Conservation (phyloP, 352 stramenopile species). For the Phytophthora cactorum region DNA sequence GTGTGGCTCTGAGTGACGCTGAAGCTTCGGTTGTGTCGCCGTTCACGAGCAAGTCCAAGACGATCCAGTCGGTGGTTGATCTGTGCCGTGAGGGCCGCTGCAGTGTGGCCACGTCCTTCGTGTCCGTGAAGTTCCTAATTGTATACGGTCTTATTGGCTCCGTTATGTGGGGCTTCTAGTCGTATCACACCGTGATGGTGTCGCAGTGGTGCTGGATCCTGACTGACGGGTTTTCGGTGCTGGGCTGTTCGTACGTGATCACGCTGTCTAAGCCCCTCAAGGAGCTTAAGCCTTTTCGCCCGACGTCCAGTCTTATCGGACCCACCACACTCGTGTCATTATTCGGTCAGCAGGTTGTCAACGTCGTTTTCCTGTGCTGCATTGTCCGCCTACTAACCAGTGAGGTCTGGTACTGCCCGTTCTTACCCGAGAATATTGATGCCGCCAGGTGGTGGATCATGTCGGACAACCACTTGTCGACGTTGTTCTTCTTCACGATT, state of each 20-base stretch:
- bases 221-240: conserved; percentile 64
- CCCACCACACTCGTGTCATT: conserved; percentile 51
- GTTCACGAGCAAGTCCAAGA: conserved; percentile 79
- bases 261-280: conserved; percentile 63
- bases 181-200: conserved; percentile 76
- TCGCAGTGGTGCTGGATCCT: conserved; percentile 81
- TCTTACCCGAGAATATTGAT: conserved; percentile 43
- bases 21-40: conserved; percentile 90
- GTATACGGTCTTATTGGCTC: conserved; percentile 87
- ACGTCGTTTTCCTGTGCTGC: conserved; percentile 52
- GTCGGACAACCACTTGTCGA: conserved; percentile 50
- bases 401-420: conserved; percentile 55
- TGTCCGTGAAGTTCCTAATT: conserved; percentile 88
- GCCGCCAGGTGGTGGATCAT: conserved; percentile 56
- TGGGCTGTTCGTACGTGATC: conserved; percentile 78
- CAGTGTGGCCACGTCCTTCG: conserved; percentile 86
- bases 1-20: conserved; percentile 88
- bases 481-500: conserved; percentile 35
- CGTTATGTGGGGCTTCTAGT: conserved; percentile 68
- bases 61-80: conserved; percentile 62
- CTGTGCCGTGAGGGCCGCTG: conserved; percentile 89
- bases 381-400: conserved; percentile 36
- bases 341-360: conserved; percentile 59
- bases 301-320: conserved; percentile 72
- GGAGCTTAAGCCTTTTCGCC: conserved; percentile 28